Evolutionary conservation across 208 protist species (phyloP).

Genomic region (Blastocrithidia nonstop): DNA sequence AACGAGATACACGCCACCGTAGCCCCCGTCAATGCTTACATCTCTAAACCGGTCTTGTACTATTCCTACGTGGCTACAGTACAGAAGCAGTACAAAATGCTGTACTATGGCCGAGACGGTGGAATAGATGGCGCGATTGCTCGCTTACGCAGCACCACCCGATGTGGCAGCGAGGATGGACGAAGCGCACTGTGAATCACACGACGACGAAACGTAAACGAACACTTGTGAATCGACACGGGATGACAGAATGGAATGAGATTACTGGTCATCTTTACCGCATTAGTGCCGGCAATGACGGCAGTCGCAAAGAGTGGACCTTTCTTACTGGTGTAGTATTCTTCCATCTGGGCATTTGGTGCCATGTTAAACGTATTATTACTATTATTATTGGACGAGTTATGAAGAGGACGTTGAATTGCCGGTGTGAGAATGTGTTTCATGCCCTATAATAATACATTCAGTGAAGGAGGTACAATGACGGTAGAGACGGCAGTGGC

Average conservation of each 20-base stretch:
- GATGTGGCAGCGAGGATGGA: slow-evolving; percentile 54
- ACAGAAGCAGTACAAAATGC: slow-evolving; percentile 78
- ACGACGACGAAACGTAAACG: slow-evolving; percentile 72
- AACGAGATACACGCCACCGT: slow-evolving; percentile 77
- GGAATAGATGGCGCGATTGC: slow-evolving; percentile 14
- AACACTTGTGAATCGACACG: slow-evolving; percentile 75
- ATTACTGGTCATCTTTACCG: slow-evolving; percentile 82
- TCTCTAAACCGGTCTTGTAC: slow-evolving; percentile 88
- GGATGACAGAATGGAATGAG: slow-evolving; percentile 94
- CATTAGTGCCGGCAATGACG: slow-evolving; percentile 86
- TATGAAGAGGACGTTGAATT: background rate
- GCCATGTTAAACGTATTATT: background rate
- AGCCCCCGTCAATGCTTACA: slow-evolving; percentile 91
- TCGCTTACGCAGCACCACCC: slow-evolving; percentile 52
- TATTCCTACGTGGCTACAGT: slow-evolving; percentile 75
- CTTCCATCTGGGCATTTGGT: slow-evolving; percentile 43
- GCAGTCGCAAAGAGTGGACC: slow-evolving; percentile 76
- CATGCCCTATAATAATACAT: slow-evolving; percentile 51
- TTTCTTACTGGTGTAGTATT: slow-evolving; percentile 78
- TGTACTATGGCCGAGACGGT: slow-evolving; percentile 27
- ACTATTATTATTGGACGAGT: background rate
- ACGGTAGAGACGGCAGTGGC: slow-evolving; percentile 72
- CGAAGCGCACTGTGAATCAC: slow-evolving; percentile 16
- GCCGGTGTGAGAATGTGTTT: slow-evolving; percentile 44
- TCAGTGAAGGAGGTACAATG: slow-evolving; percentile 50